phyloP scores from a whole-genome alignment of 2,329 filamentous ascomycete genomes.

The Cadophora sp. region DNA sequence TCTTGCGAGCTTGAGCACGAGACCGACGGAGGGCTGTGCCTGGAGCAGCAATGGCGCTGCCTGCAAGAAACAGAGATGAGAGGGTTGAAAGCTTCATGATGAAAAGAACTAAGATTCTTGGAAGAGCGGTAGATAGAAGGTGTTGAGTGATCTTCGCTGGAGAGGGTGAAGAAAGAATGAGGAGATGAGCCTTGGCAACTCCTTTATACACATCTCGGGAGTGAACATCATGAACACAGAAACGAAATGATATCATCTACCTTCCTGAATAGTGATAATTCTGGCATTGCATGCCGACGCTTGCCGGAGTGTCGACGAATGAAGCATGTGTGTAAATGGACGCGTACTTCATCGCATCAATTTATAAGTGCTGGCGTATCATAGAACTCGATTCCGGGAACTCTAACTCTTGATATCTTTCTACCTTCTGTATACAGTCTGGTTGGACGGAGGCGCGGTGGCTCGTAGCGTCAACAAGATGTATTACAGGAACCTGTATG shows the following conservation, averaged over 20 bases:
- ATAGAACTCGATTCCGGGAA: not conserved
- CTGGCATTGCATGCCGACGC: not conserved
- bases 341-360: not conserved
- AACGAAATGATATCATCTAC: not conserved
- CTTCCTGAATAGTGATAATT: conserved; percentile 2
- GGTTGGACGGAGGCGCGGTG: not conserved
- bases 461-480: not conserved
- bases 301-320: not conserved
- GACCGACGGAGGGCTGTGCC: conserved; percentile 50
- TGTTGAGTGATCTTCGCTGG: not conserved
- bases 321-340: not conserved
- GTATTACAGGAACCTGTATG: not conserved
- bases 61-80: conserved; percentile 49
- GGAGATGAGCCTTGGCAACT: not conserved
- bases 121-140: not conserved
- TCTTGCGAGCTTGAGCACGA: conserved; percentile 38
- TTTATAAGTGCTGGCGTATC: not conserved
- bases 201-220: not conserved
- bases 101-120: not conserved
- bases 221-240: not conserved
- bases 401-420: not conserved
- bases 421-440: not conserved
- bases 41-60: conserved; percentile 54
- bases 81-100: conserved; percentile 58
- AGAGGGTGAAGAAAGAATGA: not conserved